Base-by-base conservation (phyloP, 2,329 filamentous ascomycete genomes). In the Calycina marina region DNA sequence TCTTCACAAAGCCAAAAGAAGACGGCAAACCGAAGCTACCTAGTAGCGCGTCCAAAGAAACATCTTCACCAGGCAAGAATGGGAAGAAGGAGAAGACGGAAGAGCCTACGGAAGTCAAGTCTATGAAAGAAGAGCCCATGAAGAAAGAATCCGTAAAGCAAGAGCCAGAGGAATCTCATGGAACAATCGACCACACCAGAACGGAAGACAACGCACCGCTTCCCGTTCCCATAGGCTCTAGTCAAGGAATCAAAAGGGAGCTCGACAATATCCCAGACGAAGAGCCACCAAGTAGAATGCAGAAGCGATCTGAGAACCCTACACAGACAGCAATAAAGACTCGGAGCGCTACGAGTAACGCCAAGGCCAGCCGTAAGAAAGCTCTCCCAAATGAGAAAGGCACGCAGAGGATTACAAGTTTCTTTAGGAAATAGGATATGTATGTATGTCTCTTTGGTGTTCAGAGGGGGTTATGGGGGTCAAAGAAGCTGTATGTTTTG, bases 1-100 rank as follows among this genome's bases (percentile, higher is more conserved):
- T 93, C 61, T 96, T 96, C 49, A 67, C 67, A 5, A 79, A 72
- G 29, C 39, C 40, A n/a, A 32, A 36, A 3, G 30, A 36, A 18
- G 45, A 48, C 32, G 34, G 28, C 4, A 28, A 36, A 5, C 14
- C 30, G 12, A 40, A 47, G 14, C 3, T 30, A 12, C n/a, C n/a
- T n/a, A n/a, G n/a, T n/a, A n/a, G n/a, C n/a, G n/a, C n/a, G n/a
- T n/a, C n/a, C n/a, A n/a, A n/a, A n/a, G n/a, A n/a, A n/a, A 24
- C 30, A 27, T 12, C 18, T 14, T 13, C 25, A 8, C 25, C 25
- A 28, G 8, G 9, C 25, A 28, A 12, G 14, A 9, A 9, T 9
- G 25, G 8, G 14, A 28, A 28, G 24, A 18, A 30, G 27, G 28
- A 34, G 14, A n/a, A n/a, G n/a, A n/a, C n/a, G n/a, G 37, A 38